A percentile compares a stretch with the other conserved stretches of the same genome.
Conservation (phyloP, 179 eudicot genomes). For the Sideroxylon spinosum region DNA sequence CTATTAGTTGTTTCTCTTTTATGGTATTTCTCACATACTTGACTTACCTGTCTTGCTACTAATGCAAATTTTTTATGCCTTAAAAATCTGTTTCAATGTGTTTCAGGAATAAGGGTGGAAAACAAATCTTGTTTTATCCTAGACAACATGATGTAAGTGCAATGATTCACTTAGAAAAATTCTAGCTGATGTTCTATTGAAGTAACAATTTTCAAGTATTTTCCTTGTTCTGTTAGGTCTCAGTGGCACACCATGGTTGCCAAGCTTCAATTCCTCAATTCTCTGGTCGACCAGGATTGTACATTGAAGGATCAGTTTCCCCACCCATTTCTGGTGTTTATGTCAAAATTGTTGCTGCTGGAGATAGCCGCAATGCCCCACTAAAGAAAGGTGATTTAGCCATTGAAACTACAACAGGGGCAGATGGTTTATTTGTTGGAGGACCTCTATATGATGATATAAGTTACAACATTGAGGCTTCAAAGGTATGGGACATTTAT, state of each 20-base stretch:
- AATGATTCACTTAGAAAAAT: conserved; percentile 10
- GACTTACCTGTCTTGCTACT: neutral
- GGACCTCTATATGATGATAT: conserved; percentile 95
- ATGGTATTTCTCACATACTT: neutral
- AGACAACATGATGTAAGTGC: conserved; percentile 66
- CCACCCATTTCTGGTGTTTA: conserved; percentile 81
- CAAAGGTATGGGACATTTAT: conserved; percentile 54
- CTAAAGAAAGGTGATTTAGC: conserved; percentile 72
- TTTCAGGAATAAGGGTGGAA: conserved; percentile 45
- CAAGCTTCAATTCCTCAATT: conserved; percentile 66
- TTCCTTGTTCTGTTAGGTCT: conserved; percentile 42
- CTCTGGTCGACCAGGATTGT: conserved; percentile 76
- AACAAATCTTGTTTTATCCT: conserved; percentile 78
- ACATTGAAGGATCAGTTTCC: conserved; percentile 92
- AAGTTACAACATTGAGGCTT: conserved; percentile 67
- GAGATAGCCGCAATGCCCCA: conserved; percentile 56
- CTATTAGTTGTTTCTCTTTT: neutral
- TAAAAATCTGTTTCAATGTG: conserved; percentile 12
- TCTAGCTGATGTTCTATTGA: neutral
- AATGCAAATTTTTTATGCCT: neutral
- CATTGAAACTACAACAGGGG: conserved; percentile 60
- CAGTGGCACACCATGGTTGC: conserved; percentile 69
- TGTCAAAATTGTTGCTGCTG: conserved; percentile 63
- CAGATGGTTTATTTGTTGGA: conserved; percentile 68
- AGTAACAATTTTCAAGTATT: conserved; percentile 7